Conservation (phyloP, 2,329 filamentous ascomycete genomes). For the Shiraia bambusicola region DNA sequence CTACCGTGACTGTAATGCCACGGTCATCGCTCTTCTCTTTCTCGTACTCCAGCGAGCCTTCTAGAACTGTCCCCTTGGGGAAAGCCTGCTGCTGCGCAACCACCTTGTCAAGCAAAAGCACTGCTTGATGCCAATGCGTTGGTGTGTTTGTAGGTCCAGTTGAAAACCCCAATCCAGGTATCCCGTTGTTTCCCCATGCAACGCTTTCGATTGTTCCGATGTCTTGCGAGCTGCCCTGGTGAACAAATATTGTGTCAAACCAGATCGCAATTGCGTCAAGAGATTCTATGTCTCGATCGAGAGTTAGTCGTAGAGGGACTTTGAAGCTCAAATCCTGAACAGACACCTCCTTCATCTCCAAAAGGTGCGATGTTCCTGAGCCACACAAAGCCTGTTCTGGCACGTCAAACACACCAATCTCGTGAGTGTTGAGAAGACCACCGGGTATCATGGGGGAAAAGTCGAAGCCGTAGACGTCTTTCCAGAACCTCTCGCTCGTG, state of each 20-base stretch:
- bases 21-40: conserved; percentile 55
- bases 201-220: conserved; percentile 55
- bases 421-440: conserved; percentile 69
- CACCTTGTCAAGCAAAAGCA: conserved; percentile 68
- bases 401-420: conserved; percentile 38
- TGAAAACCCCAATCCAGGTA: conserved; percentile 75
- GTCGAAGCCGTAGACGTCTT: conserved; percentile 90
- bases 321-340: conserved; percentile 75
- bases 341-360: conserved; percentile 74
- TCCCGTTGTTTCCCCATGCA: conserved; percentile 59
- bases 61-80: conserved; percentile 63
- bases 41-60: conserved; percentile 69
- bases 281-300: conserved; percentile 63
- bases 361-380: conserved; percentile 66
- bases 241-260: conserved; percentile 92
- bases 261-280: conserved; percentile 89
- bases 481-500: conserved; percentile 72
- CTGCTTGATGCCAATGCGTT: conserved; percentile 89
- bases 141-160: conserved; percentile 75
- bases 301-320: conserved; percentile 63
- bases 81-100: conserved; percentile 45
- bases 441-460: conserved; percentile 87
- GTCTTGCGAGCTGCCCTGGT: conserved; percentile 45
- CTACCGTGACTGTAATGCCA: conserved; percentile 44
- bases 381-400: conserved; percentile 46